Percentiles rank a stretch among this genome's conserved stretches.
These are phyloP conservation scores for Erythrophleum fordii DNA, from an alignment of 306 rosid genomes.

Conservation along the genomic window DNA sequence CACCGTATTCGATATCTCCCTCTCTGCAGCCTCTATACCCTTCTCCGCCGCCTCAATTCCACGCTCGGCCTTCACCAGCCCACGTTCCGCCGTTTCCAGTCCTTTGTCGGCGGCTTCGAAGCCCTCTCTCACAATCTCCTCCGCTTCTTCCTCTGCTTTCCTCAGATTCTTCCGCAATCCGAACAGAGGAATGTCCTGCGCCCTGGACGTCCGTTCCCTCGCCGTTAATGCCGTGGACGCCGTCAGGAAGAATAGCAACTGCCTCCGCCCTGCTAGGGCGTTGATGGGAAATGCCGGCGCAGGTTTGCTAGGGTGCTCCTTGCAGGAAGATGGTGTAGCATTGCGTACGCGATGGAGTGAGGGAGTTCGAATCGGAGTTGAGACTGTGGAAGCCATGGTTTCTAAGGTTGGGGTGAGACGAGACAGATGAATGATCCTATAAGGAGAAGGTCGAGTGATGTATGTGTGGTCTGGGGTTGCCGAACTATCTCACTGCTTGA, in stretches of 20 bases:
- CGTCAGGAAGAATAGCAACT: conserved; percentile 57
- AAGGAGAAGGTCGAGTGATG: neutral
- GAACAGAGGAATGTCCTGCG: conserved; percentile 71
- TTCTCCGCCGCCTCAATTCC: conserved; percentile 59
- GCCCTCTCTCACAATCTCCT: conserved; percentile 79
- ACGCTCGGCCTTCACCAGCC: conserved; percentile 54
- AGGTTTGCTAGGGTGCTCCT: conserved; percentile 22
- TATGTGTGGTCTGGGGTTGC: conserved; percentile 39
- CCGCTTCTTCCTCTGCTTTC: conserved; percentile 70
- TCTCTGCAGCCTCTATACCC: conserved; percentile 55
- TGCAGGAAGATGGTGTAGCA: conserved; percentile 37
- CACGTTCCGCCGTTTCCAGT: conserved; percentile 59
- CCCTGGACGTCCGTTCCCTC: conserved; percentile 50
- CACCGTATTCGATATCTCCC: conserved; percentile 33
- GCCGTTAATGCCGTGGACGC: conserved; percentile 55
- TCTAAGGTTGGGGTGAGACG: neutral
- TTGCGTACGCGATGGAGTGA: conserved; percentile 43
- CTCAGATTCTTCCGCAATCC: conserved; percentile 76
- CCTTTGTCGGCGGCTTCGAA: conserved; percentile 80
- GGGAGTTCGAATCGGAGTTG: conserved; percentile 47
- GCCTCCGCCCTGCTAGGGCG: conserved; percentile 54
- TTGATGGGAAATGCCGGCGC: conserved; percentile 16
- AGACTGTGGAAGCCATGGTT: conserved; percentile 56
- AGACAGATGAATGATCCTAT: conserved; percentile 25
- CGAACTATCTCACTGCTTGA: neutral